A percentile compares a stretch with the other conserved stretches of the same genome.
Conservation (phyloP, 169 alveolate species). For the Cystoisospora suis region DNA sequence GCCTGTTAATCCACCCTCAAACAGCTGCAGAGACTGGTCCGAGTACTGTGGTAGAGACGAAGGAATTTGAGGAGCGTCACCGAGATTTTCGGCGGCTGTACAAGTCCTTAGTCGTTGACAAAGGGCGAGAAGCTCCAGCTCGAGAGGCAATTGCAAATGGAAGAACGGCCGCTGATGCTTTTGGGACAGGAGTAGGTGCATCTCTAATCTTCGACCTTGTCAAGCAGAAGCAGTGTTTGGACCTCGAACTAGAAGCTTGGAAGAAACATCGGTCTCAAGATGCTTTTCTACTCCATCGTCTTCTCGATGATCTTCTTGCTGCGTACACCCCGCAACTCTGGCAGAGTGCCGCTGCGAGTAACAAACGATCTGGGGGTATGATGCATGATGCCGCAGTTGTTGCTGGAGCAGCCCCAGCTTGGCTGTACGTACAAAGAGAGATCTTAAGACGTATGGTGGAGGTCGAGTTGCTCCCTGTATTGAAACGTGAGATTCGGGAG, state of each 20-base stretch:
- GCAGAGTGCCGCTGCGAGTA: neutral
- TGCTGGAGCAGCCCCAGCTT: conserved; percentile 27
- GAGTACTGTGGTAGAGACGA: neutral
- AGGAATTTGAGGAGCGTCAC: conserved; percentile 32
- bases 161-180: conserved; percentile 22
- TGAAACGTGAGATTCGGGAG: conserved; percentile 66
- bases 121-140: conserved; percentile 27
- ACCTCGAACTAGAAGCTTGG: neutral
- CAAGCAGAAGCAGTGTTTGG: conserved; percentile 20
- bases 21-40: neutral
- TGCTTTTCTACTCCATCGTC: neutral
- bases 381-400: neutral
- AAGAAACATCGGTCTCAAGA: neutral
- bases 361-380: neutral
- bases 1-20: conserved; percentile 2
- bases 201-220: neutral
- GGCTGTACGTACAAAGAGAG: conserved; percentile 68
- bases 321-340: conserved; percentile 36
- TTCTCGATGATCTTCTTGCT: conserved; percentile 2
- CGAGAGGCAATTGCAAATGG: neutral
- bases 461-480: conserved; percentile 67
- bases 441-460: conserved; percentile 66
- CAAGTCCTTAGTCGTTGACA: neutral
- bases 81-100: conserved; percentile 5
- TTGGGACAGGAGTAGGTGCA: conserved; percentile 9